These are phyloP conservation scores for Aureobasidium sp. DNA, from an alignment of 2,329 filamentous ascomycete species.

Conservation along the genomic window DNA sequence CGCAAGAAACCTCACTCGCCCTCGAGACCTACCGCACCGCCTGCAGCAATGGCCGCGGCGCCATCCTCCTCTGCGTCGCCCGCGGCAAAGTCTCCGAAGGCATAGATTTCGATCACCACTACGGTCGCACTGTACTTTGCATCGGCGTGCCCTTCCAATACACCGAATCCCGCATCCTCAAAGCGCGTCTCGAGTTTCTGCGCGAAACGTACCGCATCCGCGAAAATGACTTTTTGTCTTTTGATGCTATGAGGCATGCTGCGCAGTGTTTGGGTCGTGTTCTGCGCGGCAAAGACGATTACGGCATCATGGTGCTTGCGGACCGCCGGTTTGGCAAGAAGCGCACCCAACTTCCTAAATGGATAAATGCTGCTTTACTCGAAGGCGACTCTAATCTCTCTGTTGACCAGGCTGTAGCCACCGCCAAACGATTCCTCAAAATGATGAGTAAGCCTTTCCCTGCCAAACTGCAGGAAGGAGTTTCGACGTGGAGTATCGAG, in stretches of 20 bases:
- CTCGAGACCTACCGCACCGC: conserved; percentile 96
- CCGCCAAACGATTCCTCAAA: conserved; percentile 79
- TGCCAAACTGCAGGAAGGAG: conserved; percentile 75
- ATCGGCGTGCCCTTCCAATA: conserved; percentile 99
- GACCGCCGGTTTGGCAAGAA: conserved; percentile 93
- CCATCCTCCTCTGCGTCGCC: conserved; percentile 87
- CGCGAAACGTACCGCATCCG: conserved; percentile 93
- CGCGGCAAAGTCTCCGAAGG: conserved; percentile 96
- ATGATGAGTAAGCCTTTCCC: conserved; percentile 90
- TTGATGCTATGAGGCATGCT: conserved; percentile 98
- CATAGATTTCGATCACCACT: conserved; percentile 99
- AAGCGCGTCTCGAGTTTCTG: conserved; percentile 91
- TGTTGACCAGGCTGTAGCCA: conserved; percentile 89
- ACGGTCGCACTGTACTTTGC: conserved; percentile 88
- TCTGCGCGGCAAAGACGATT: conserved; percentile 92
- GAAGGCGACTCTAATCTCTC: conserved; percentile 84
- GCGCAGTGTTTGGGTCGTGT: conserved; percentile 95
- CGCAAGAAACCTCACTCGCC: conserved; percentile 91
- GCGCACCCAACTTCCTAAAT: conserved; percentile 81
- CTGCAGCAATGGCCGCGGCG: conserved; percentile 92
- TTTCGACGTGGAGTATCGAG: conserved; percentile 80
- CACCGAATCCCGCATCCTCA: conserved; percentile 93
- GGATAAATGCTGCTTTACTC: conserved; percentile 83
- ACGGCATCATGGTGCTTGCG: conserved; percentile 98
- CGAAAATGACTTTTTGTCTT: conserved; percentile 95